phyloP scores from a whole-genome alignment of 768 basidiomycete species.

The Calocybe cyanea region DNA sequence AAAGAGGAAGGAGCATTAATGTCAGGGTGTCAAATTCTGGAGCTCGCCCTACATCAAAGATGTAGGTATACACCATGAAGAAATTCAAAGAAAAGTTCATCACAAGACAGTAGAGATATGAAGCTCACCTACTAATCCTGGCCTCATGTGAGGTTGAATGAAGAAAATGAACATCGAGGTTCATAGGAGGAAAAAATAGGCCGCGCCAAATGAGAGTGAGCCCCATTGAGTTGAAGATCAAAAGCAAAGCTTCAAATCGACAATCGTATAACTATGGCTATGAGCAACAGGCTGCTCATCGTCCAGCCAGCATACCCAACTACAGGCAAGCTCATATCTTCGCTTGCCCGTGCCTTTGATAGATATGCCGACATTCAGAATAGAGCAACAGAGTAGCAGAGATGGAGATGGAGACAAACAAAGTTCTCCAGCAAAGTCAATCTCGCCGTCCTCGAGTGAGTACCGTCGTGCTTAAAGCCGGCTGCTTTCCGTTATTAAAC shows the following conservation, averaged over 20 bases:
- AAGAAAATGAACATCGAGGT: constrained; percentile 45
- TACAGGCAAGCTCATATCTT: constrained; percentile 72
- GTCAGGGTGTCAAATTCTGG: constrained; percentile 72
- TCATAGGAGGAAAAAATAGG: constrained; percentile 53
- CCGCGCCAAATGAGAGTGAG: constrained; percentile 78
- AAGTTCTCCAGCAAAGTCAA: constrained; percentile 31
- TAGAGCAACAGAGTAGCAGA: constrained; percentile 56
- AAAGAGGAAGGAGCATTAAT: background rate
- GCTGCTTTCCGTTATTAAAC: constrained; percentile 64
- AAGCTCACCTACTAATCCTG: background rate
- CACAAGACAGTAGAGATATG: constrained; percentile 13
- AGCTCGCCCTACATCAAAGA: constrained; percentile 52
- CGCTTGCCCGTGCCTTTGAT: constrained; percentile 48
- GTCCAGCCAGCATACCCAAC: constrained; percentile 39
- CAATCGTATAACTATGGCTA: constrained; percentile 89
- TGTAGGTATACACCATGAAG: constrained; percentile 83
- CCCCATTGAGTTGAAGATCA: constrained; percentile 83
- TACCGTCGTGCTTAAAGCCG: constrained; percentile 70
- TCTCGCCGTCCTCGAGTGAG: constrained; percentile 50
- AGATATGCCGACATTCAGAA: constrained; percentile 29
- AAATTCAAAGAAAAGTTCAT: constrained; percentile 79
- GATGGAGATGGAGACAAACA: constrained; percentile 40
- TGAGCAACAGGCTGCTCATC: constrained; percentile 64
- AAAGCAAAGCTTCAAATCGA: constrained; percentile 27
- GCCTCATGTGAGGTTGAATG: background rate